These are phyloP conservation scores for Saccharomycopsis hybrid DNA, from an alignment of 1,139 yeast species.

Conservation along the genomic window DNA sequence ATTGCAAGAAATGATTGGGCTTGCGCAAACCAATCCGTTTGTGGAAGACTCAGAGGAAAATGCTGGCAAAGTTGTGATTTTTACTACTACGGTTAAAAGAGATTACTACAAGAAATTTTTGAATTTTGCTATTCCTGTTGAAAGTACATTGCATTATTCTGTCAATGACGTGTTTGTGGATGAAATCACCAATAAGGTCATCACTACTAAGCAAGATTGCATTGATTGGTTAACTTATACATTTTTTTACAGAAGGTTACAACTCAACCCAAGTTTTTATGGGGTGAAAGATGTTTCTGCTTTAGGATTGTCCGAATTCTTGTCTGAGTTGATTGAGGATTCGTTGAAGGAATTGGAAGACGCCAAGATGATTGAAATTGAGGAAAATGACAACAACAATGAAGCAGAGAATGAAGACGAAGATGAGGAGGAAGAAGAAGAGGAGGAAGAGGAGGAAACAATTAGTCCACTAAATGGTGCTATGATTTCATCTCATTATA, in stretches of 20 bases:
- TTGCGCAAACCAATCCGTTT: slow-evolving; percentile 33
- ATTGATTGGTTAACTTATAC: slow-evolving; percentile 87
- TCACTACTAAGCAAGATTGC: slow-evolving; percentile 73
- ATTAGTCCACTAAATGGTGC: slow-evolving; percentile 63
- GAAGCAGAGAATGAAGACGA: slow-evolving; percentile 32
- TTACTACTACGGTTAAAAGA: slow-evolving; percentile 50
- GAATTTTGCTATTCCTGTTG: slow-evolving; percentile 73
- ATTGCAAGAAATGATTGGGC: slow-evolving; percentile 69
- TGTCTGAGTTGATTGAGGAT: slow-evolving; percentile 80
- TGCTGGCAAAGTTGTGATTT: slow-evolving; percentile 41
- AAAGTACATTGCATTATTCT: slow-evolving; percentile 57
- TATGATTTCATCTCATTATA: slow-evolving; percentile 68
- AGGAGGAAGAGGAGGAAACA: slow-evolving; percentile 37
- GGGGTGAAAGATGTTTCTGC: slow-evolving; percentile 62
- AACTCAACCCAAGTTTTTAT: slow-evolving; percentile 82
- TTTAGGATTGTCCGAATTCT: slow-evolving; percentile 66
- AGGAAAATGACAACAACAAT: slow-evolving; percentile 32
- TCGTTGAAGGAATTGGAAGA: slow-evolving; percentile 59
- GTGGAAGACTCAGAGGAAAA: slow-evolving; percentile 1
- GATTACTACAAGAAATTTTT: slow-evolving; percentile 68
- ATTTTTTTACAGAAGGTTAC: slow-evolving; percentile 73
- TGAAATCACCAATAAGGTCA: slow-evolving; percentile 63
- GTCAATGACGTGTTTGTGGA: slow-evolving; percentile 63
- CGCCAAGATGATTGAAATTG: slow-evolving; percentile 57
- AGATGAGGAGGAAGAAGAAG: slow-evolving; percentile 32